Evolutionary conservation across 2,329 filamentous ascomycete species (phyloP).

Genomic region (Mycosphaerella sp.): DNA sequence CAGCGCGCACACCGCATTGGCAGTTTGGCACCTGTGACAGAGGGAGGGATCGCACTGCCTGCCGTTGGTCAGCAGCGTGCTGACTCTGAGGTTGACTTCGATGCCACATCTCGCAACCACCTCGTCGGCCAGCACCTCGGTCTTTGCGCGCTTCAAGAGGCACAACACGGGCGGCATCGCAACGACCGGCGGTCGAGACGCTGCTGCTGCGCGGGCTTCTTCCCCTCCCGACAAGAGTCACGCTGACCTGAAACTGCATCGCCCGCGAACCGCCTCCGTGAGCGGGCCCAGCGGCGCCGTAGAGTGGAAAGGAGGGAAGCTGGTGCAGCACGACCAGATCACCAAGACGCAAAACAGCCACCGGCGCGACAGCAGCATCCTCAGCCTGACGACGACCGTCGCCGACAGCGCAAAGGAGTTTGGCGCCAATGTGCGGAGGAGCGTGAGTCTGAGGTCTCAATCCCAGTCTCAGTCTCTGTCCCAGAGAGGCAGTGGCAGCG

Average conservation of each 20-base stretch:
- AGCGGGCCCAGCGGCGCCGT: background rate
- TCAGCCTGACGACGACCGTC: slow-evolving; percentile 30
- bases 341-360: slow-evolving; percentile 9
- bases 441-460: slow-evolving; percentile 38
- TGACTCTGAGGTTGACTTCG: background rate
- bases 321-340: slow-evolving; percentile 2
- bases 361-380: slow-evolving; percentile 26
- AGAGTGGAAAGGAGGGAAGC: slow-evolving; percentile 7
- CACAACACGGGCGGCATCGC: background rate
- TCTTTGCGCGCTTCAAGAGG: slow-evolving; percentile 9
- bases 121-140: slow-evolving; percentile 2
- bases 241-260: background rate
- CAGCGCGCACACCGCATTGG: background rate
- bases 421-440: slow-evolving; percentile 36
- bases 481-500: slow-evolving; percentile 26
- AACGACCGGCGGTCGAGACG: background rate
- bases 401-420: slow-evolving; percentile 36
- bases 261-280: no score
- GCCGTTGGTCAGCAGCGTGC: background rate
- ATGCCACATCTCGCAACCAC: slow-evolving; percentile 1
- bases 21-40: no score
- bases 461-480: slow-evolving; percentile 28
- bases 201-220: background rate
- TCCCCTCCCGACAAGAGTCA: background rate
- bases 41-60: background rate